Base-by-base conservation (phyloP, 1,139 yeast genomes). In the Suhomyces panamericanus region DNA sequence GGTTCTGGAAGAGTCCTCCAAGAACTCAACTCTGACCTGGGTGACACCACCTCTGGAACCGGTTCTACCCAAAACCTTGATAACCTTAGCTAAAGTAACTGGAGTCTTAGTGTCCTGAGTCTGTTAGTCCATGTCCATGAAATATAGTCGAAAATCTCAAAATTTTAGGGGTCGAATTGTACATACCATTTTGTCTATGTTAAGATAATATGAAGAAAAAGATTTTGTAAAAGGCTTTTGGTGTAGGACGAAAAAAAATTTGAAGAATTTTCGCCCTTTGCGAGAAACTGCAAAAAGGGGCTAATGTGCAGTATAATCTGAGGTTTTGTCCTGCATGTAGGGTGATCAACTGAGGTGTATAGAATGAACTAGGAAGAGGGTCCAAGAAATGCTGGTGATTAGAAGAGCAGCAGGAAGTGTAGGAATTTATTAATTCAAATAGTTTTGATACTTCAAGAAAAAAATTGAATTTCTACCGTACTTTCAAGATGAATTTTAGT, bases 41-140 rank as follows among this genome's bases (percentile, higher is more conserved):
- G 98, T 93, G 79, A 93, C 99, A 86, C 97, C 98, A 86, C 99
- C 99, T 83, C 98, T 91, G 74, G 97, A 91, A 74, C 97, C 98
- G 85, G 98, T 91, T 82, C 98, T 90, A 76, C 98, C 98, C 78
- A 93, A 85, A 77, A 93, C 98, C 84, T 93, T 93, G 81, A 88
- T 90, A 74, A 93, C 98, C 83, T 90, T 91, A 76, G 98, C 99
- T 79, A 93, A 88, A 80, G 96, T 93, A 70, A 91, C 97, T 76
- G 96, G 96, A 77, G 93, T 85, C 78, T 86, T 86, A 71, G 89
- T 77, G 77, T 85, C 93, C 91, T 75, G 48, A 37, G 11, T 17
- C 32, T 38, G 60, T 57, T 58, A 58, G 62, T 57, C 53, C 38
- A 30, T 31, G 27, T 37, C 22, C 35, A 10, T 20, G 28, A n/a